Evolutionary conservation across 495 filamentous ascomycete species (phyloP).

Genomic region (Astrocystis sublimbata): DNA sequence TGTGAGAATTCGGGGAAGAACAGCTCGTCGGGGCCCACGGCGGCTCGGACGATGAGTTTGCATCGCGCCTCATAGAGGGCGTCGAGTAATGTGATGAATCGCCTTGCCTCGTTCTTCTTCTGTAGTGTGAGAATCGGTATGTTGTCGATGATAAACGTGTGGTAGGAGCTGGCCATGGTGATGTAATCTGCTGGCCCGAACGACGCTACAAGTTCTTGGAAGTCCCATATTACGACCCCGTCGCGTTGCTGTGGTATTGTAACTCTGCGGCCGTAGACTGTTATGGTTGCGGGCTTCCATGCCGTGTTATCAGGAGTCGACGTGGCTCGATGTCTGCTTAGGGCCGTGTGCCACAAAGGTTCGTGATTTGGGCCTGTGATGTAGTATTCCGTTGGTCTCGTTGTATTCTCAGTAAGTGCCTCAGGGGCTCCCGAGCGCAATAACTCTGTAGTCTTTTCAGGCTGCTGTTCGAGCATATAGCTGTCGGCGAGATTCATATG

Average conservation of each 20-base stretch:
- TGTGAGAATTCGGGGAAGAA: slow-evolving; percentile 80
- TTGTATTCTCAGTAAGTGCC: slow-evolving; percentile 5
- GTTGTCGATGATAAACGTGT: slow-evolving; percentile 64
- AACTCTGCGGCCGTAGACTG: slow-evolving; percentile 62
- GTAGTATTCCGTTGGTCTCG: slow-evolving; percentile 13
- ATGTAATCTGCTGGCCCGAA: slow-evolving; percentile 75
- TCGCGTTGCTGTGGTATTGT: slow-evolving; percentile 49
- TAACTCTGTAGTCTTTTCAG: neutral
- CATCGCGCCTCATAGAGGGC: slow-evolving; percentile 70
- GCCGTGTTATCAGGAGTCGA: slow-evolving; percentile 18
- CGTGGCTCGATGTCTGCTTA: slow-evolving; percentile 7
- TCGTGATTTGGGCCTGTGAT: slow-evolving; percentile 19
- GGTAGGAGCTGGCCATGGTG: slow-evolving; percentile 66
- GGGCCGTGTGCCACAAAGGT: slow-evolving; percentile 13
- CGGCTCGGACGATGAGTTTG: slow-evolving; percentile 60
- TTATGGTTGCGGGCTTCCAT: slow-evolving; percentile 53
- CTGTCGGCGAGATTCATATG: neutral
- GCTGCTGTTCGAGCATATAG: neutral
- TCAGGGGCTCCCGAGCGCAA: slow-evolving; percentile 1
- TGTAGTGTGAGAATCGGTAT: slow-evolving; percentile 58
- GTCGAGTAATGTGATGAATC: slow-evolving; percentile 71
- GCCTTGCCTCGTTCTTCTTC: slow-evolving; percentile 70
- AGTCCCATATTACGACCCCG: slow-evolving; percentile 58
- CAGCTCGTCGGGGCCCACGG: slow-evolving; percentile 60
- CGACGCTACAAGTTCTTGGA: slow-evolving; percentile 57